Base-by-base conservation (phyloP, 2,329 filamentous ascomycete genomes). In the Didymella pinodella region DNA sequence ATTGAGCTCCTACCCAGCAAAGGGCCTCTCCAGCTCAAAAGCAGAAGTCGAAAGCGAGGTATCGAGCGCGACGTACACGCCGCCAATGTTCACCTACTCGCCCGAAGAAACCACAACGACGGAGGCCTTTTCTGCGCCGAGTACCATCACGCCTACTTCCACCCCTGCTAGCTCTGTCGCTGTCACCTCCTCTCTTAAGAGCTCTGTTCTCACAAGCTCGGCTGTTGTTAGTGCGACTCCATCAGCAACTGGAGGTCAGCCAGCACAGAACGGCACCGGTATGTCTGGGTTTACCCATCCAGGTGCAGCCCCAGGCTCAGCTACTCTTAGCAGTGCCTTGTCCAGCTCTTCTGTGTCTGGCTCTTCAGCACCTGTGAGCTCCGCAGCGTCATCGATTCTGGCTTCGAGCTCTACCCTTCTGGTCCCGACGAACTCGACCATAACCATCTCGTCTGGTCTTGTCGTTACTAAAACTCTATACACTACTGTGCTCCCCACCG, bases 381-480 rank as follows among this genome's bases (percentile, higher is more conserved):
- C 59, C 16, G 20, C 54, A 41, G 25, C 10, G 10, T 40, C 50
- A 16, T 46, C 50, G 1, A 6, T 40, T 4, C 32, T 28, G 32
- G 43, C 43, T 22, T 26, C 22, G 11, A 64, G 49, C 40, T 55
- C 61, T 14, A 22, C 48, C 18, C 40, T 34, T 18, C 28, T 55
- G n/a, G 7, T 49, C 8, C 7, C 45, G 6, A 28, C 43, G 16
- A 59, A 64, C 12, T 57, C 63, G 28, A 63, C 65, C 29, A 45
- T 54, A 50, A 49, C 34, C 16, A 61, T 65, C 11, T 63, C 58
- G 16, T 44, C 56, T 6, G 50, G 41, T 28, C 56, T 68, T 14
- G 49, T 69, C 38, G 63, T 75, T 31, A 75, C 68, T 3, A 64
- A 67, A 32, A 74, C 71, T 1, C 59, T 70, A 46, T 75, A 69